phyloP scores from a whole-genome alignment of 1,284 basidiomycete genomes.

The Flammula alnicola region DNA sequence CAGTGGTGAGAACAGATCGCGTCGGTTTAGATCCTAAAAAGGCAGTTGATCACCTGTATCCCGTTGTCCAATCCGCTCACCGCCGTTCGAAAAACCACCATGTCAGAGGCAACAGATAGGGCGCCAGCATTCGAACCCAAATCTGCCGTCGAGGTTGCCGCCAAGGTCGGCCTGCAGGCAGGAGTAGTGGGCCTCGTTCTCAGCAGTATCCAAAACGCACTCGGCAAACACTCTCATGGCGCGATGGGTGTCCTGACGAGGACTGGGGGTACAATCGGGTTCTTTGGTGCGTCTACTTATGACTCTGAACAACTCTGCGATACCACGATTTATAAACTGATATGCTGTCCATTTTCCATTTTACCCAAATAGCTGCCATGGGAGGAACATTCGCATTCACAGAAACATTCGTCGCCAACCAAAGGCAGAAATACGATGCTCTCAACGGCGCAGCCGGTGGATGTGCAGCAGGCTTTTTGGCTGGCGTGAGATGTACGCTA shows the following conservation, averaged over 20 bases:
- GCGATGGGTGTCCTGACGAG: constrained; percentile 87
- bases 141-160: constrained; percentile 61
- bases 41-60: constrained; percentile 28
- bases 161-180: constrained; percentile 68
- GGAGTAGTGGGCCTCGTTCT: constrained; percentile 79
- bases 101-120: constrained; percentile 38
- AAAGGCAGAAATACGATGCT: constrained; percentile 81
- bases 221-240: constrained; percentile 80
- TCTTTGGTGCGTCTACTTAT: constrained; percentile 72
- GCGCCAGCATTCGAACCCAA: constrained; percentile 57
- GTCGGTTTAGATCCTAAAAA: constrained; percentile 25
- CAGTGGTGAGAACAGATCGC: constrained; percentile 12
- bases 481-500: constrained; percentile 78
- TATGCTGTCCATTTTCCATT: constrained; percentile 7
- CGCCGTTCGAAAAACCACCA: constrained; percentile 35
- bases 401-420: constrained; percentile 82
- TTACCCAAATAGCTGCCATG: constrained; percentile 74
- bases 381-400: constrained; percentile 87
- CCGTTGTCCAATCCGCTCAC: constrained; percentile 30
- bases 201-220: constrained; percentile 85
- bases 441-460: constrained; percentile 88
- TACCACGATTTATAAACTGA: neutral
- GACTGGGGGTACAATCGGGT: constrained; percentile 79
- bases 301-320: neutral
- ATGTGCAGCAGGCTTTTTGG: constrained; percentile 92